A percentile compares a stretch with the other conserved stretches of the same genome.
phyloP scores from a whole-genome alignment of 805 yeast species.

The Metschnikowia shivogae region DNA sequence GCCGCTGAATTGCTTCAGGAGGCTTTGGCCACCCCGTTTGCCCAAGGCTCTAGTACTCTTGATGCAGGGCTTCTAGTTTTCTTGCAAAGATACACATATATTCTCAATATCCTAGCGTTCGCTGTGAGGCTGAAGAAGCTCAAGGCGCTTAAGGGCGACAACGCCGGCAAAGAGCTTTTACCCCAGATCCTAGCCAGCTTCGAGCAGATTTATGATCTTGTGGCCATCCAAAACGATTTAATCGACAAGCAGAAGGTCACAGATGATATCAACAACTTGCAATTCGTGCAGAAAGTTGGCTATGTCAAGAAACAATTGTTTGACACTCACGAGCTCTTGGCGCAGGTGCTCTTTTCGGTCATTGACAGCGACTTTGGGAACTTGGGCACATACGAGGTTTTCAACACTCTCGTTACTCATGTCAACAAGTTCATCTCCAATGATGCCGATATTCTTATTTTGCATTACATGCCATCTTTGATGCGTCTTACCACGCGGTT shows the following conservation, averaged over 20 bases:
- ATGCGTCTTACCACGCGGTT: conserved; percentile 42
- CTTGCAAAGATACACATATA: conserved; percentile 64
- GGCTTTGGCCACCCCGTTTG: conserved; percentile 36
- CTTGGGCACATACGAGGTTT: conserved; percentile 29
- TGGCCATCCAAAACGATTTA: conserved; percentile 50
- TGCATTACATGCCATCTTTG: conserved; percentile 64
- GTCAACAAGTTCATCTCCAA: conserved; percentile 39
- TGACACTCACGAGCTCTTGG: conserved; percentile 65
- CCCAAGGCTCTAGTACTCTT: conserved; percentile 45
- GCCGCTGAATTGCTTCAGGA: conserved; percentile 64
- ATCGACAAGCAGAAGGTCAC: conserved; percentile 46
- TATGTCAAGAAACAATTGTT: conserved; percentile 61
- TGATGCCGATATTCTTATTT: conserved; percentile 58
- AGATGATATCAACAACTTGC: conserved; percentile 46
- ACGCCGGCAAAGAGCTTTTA: conserved; percentile 22
- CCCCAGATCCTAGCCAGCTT: conserved; percentile 52
- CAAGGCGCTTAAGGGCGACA: conserved; percentile 19
- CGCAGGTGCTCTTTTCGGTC: conserved; percentile 58
- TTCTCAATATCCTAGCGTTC: conserved; percentile 58
- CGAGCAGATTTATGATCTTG: conserved; percentile 51
- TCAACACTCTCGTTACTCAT: conserved; percentile 41
- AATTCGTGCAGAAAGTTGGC: conserved; percentile 36
- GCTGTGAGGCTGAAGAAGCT: conserved; percentile 22
- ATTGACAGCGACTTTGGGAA: conserved; percentile 33
- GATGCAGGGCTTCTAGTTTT: conserved; percentile 68